Evolutionary conservation across 495 filamentous ascomycete genomes (phyloP), one percentile per base, ranked within the genome.

Genomic region (Cercophora sp.): DNA sequence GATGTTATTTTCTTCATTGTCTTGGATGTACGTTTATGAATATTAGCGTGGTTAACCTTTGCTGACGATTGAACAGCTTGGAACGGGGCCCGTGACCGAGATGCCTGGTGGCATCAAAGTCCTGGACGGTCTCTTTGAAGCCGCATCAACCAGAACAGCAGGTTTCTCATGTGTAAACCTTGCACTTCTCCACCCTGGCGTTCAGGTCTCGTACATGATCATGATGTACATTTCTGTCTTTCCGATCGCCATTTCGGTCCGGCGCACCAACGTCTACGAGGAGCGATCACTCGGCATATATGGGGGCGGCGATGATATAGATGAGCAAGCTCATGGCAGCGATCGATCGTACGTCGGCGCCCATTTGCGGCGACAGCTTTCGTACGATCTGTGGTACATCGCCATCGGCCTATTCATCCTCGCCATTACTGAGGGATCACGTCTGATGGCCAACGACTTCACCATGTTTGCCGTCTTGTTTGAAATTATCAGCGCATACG

Each of bases 141-240:
- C 92, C 1, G 79, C 84, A 0, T 84, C 86, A 10, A 96, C 92
- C 0, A 75, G 92, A 56, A 96, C 91, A 2, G 90, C 92, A 2
- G 92, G 92, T 1, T 95, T 95, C 60, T 74, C 86, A 5, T 85
- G 87, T 40, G 79, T 96, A 58, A 86, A 85, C 54, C 70, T 97
- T 20, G 73, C 87, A 5, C 67, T 74, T 0, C 75, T 97, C 11
- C 92, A 96, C 60, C 92, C 92, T 0, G 92, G 85, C 1, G 89
- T 96, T 10, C 92, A 97, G 62, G 87, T 93, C 3, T 96, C 90
- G 15, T 96, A 96, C 72, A 69, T 96, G 69, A 84, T 97, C 69
- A 97, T 97, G 92, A 97, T 97, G 92, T 97, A 97, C 67, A 97
- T 97, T 55, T 96, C 92, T 40, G 88, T 96, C 34, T 89, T 95